Evolutionary conservation across 768 basidiomycete species (phyloP).

Genomic region (Agaricus subrufescens): DNA sequence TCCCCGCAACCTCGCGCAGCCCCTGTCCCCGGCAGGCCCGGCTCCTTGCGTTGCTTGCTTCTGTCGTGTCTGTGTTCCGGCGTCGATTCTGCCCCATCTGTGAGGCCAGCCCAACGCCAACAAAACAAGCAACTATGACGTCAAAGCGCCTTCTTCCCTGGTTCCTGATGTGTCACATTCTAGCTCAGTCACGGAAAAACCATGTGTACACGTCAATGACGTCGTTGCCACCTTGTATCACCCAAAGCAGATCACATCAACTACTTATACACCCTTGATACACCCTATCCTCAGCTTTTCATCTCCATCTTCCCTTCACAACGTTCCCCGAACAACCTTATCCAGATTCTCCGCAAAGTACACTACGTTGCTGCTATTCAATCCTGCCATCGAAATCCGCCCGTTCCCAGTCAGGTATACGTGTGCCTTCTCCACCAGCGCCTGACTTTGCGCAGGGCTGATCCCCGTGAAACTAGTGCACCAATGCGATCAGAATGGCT

Average conservation of each 20-base stretch:
- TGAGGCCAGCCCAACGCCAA: not conserved
- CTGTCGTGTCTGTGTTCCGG: not conserved
- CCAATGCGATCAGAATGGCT: conserved; percentile 10
- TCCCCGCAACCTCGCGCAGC: not conserved
- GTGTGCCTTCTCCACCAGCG: conserved; percentile 67
- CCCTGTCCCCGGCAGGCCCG: not conserved
- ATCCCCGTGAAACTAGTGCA: conserved; percentile 76
- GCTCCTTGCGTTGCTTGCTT: not conserved
- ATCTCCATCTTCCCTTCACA: conserved; percentile 12
- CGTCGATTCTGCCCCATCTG: not conserved
- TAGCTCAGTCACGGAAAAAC: conserved; percentile 7
- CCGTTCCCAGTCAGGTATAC: conserved; percentile 86
- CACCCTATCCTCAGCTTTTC: not conserved
- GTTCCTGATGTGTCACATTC: conserved; percentile 12
- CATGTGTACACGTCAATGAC: conserved; percentile 11
- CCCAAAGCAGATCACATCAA: not conserved
- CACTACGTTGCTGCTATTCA: conserved; percentile 75
- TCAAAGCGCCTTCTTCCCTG: conserved; percentile 6
- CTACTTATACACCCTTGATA: not conserved
- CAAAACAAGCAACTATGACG: conserved; percentile 7
- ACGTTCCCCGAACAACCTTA: conserved; percentile 44
- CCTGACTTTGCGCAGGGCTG: conserved; percentile 57
- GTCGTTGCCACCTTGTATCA: not conserved
- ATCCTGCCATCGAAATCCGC: conserved; percentile 91
- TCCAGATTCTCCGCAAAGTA: conserved; percentile 74